Evolutionary conservation across 1,284 basidiomycete genomes (phyloP), one percentile per base, ranked within the genome.

Genomic region (Microbotryum lychnidis-dioicae): DNA sequence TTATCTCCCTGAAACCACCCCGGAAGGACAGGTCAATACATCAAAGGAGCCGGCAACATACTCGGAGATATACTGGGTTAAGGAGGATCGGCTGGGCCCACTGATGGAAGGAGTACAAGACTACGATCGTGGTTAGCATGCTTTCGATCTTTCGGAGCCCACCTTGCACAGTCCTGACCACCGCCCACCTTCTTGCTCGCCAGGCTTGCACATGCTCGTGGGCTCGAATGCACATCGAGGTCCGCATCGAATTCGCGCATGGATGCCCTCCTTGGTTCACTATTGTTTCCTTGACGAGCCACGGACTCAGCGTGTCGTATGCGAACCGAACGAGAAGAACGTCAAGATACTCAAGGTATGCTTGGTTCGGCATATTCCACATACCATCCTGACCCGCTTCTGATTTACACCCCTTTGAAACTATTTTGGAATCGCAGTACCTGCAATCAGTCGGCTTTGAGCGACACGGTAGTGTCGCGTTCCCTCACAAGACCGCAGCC

Each of bases 31-130:
- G 61, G 77, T 80, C 71, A 76, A 77, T 65, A 82, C 80, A 80
- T 78, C 82, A 60, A 80, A 79, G 2, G 79, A 82, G 68, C 71
- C 77, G 51, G 82, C 82, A 71, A 82, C 81, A 3, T 83, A 83
- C 59, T 69, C 74, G 18, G 83, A 83, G 71, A 61, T 82, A 27
- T 77, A 78, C 18, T 83, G 80, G 75, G 73, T 78, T 56, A 83
- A 80, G 75, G 79, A 80, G 60, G 71, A 75, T 56, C 67, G 68
- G 3, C 63, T 72, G 12, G 67, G 60, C 2, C 61, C 69, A 3
- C 67, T 69, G 49, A 67, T 71, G 51, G 66, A 64, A 12, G 66
- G 64, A 9, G 64, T 76, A 3, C 76, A 76, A 12, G 78, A 81
- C 23, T 82, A 80, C 73, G 82, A 83, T 60, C 75, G 80, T 46